These are phyloP conservation scores for Sporothrix globosa DNA, from an alignment of 2,329 filamentous ascomycete genomes.

Conservation along the genomic window DNA sequence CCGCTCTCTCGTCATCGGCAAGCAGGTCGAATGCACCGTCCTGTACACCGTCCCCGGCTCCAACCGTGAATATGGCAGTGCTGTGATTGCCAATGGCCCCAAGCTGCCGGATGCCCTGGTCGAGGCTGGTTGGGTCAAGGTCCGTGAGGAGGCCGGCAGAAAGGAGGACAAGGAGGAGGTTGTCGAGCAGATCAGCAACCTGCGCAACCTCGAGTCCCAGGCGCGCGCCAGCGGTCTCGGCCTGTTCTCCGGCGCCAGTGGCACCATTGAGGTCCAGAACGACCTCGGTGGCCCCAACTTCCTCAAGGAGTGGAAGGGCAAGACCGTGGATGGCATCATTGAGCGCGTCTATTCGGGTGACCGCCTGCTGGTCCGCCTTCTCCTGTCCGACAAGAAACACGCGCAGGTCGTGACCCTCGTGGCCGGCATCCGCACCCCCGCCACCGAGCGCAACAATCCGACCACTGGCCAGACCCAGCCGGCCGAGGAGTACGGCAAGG, in stretches of 20 bases:
- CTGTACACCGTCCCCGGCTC: conserved; percentile 85
- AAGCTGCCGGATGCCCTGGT: conserved; percentile 80
- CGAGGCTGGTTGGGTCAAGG: conserved; percentile 87
- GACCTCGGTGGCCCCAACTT: conserved; percentile 81
- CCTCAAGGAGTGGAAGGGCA: conserved; percentile 80
- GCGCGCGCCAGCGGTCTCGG: conserved; percentile 81
- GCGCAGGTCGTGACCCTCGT: conserved; percentile 85
- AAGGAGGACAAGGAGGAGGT: conserved; percentile 85
- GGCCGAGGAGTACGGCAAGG: conserved; percentile 86
- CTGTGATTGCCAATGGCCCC: conserved; percentile 74
- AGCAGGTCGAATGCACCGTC: conserved; percentile 80
- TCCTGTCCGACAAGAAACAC: conserved; percentile 81
- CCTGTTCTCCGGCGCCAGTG: conserved; percentile 70
- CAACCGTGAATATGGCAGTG: conserved; percentile 84
- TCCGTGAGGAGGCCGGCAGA: conserved; percentile 89
- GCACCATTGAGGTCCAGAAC: conserved; percentile 75
- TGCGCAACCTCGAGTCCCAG: conserved; percentile 75
- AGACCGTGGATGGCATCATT: conserved; percentile 80
- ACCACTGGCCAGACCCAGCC: conserved; percentile 79
- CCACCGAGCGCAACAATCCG: conserved; percentile 81
- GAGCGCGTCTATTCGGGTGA: conserved; percentile 92
- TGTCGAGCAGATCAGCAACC: conserved; percentile 70
- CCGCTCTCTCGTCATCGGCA: conserved; percentile 80
- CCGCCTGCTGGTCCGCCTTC: conserved; percentile 79
- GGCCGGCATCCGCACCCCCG: conserved; percentile 84